A percentile compares a stretch with the other conserved stretches of the same genome.
Conservation (phyloP, 1,284 basidiomycete genomes). For the Boletus holoroseus region DNA sequence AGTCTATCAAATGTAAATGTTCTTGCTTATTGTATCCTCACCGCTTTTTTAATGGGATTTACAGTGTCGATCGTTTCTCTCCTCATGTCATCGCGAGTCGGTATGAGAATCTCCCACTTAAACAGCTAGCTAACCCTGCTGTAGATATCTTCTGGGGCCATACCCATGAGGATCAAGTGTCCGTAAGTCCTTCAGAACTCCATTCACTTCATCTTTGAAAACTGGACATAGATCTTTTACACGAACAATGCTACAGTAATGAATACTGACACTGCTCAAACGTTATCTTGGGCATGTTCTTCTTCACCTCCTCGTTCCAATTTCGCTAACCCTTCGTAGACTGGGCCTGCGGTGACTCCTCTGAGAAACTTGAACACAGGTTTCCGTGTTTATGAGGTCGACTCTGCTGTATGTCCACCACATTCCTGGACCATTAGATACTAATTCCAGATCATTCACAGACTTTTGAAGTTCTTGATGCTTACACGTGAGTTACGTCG, state of each 20-base stretch:
- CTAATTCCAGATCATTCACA: conserved; percentile 24
- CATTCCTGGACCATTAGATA: neutral
- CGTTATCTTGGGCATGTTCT: conserved; percentile 48
- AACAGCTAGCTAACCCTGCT: conserved; percentile 5
- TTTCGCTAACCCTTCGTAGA: conserved; percentile 31
- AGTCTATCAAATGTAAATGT: conserved; percentile 69
- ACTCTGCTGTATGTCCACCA: conserved; percentile 50
- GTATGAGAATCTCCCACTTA: conserved; percentile 24
- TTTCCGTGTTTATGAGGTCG: conserved; percentile 76
- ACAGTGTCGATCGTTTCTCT: conserved; percentile 73
- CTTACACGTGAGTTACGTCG: conserved; percentile 53
- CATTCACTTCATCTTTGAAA: neutral
- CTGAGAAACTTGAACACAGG: conserved; percentile 72
- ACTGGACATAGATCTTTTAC: conserved; percentile 58
- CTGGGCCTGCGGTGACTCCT: conserved; percentile 69
- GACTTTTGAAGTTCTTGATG: conserved; percentile 72
- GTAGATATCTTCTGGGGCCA: conserved; percentile 76
- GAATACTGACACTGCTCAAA: conserved; percentile 51
- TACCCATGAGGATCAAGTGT: conserved; percentile 75
- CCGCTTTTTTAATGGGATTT: conserved; percentile 1
- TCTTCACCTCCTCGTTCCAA: neutral
- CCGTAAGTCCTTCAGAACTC: conserved; percentile 38
- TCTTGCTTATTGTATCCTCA: neutral
- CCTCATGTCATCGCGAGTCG: conserved; percentile 73
- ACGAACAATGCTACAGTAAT: conserved; percentile 64